Percentiles rank a stretch among this genome's conserved stretches.
These are phyloP conservation scores for Secale cereale DNA, from an alignment of 176 grass and related monocot species.

Conservation along the genomic window DNA sequence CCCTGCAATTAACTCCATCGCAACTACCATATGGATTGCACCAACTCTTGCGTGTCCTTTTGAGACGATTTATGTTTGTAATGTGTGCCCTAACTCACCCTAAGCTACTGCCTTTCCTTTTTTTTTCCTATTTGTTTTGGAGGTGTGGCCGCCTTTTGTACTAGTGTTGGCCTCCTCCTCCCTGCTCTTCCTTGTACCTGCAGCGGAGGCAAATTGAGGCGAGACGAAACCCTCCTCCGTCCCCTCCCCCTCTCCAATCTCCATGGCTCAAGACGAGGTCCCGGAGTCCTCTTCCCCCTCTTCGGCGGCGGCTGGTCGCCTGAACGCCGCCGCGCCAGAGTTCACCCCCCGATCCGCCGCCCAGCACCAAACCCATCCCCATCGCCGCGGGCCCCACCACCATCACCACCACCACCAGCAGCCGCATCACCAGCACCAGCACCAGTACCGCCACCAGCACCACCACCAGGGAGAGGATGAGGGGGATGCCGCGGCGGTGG, in stretches of 20 bases:
- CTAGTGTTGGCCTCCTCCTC: neutral
- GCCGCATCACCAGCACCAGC: slow-evolving; percentile 12
- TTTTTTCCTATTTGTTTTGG: neutral
- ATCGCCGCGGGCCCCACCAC: slow-evolving; percentile 36
- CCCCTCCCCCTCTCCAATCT: neutral
- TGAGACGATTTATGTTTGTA: neutral
- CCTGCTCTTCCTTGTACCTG: neutral
- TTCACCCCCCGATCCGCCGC: slow-evolving; percentile 74
- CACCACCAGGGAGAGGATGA: slow-evolving; percentile 48
- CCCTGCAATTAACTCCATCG: too few relatives aligned
- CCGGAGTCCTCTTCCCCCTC: slow-evolving; percentile 23
- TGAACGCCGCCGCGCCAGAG: slow-evolving; percentile 83
- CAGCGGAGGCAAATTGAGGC: neutral
- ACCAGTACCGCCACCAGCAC: slow-evolving; percentile 23
- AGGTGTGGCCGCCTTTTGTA: neutral
- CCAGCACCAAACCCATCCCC: slow-evolving; percentile 27
- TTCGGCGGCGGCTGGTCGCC: slow-evolving; percentile 43
- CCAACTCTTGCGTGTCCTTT: neutral
- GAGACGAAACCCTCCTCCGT: slow-evolving; percentile 36
- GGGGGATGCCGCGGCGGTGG: slow-evolving; percentile 37
- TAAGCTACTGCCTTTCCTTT: neutral
- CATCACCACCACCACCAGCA: slow-evolving; percentile 16
- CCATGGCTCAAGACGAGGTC: slow-evolving; percentile 73
- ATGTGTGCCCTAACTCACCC: neutral
- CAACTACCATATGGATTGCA: too few relatives aligned